Conservation (phyloP, 495 filamentous ascomycete species). For the Penicillium atrosanguineum region DNA sequence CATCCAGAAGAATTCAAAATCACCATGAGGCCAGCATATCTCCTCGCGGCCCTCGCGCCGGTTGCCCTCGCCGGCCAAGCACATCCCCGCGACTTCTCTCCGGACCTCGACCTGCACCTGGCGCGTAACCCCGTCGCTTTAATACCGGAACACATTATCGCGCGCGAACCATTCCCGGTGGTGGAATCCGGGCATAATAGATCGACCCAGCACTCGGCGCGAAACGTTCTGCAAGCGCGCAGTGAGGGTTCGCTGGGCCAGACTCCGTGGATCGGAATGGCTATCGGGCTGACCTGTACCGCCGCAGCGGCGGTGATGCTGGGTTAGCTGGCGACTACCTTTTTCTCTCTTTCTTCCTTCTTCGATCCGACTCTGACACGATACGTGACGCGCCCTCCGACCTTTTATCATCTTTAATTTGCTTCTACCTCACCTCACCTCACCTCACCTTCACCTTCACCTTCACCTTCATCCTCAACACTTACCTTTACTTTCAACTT, state of each 20-base stretch:
- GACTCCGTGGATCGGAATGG: conserved; percentile 50
- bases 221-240: conserved; percentile 32
- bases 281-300: conserved; percentile 45
- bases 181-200: neutral
- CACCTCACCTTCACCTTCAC: conserved; percentile 1
- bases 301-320: conserved; percentile 46
- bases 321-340: conserved; percentile 22
- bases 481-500: neutral
- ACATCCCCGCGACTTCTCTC: conserved; percentile 16
- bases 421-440: neutral
- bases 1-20: neutral
- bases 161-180: conserved; percentile 6
- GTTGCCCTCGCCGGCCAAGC: conserved; percentile 32
- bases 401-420: neutral
- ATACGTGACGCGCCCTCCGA: conserved; percentile 22
- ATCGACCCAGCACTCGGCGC: conserved; percentile 3
- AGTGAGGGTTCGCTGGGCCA: conserved; percentile 47
- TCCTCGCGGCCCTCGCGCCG: conserved; percentile 34
- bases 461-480: neutral
- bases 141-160: conserved; percentile 23
- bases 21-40: conserved; percentile 33
- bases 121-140: conserved; percentile 27
- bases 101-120: conserved; percentile 9
- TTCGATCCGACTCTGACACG: conserved; percentile 18
- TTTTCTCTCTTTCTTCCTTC: conserved; percentile 15